These are phyloP conservation scores for Trichocomaceae sp. DNA, from an alignment of 2,329 filamentous ascomycete genomes.

Conservation along the genomic window DNA sequence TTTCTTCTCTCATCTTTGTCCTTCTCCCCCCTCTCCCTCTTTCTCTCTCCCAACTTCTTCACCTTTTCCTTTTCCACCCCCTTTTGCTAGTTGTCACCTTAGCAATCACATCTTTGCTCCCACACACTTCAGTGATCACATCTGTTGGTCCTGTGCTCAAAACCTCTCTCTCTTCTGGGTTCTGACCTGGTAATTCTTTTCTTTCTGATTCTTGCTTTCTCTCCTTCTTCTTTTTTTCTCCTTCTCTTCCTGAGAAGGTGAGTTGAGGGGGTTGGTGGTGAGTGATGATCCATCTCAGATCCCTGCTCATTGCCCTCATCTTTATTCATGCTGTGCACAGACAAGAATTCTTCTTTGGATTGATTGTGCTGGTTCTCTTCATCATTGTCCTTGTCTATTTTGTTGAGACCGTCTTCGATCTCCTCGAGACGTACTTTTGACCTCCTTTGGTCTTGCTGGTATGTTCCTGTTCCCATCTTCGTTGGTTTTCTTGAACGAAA, in stretches of 20 bases:
- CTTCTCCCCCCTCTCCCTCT: background rate
- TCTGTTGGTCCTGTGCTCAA: background rate
- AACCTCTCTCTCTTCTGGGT: background rate
- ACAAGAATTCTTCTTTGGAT: constrained; percentile 1
- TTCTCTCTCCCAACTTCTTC: background rate
- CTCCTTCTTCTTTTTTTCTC: background rate
- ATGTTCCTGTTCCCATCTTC: background rate
- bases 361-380: background rate
- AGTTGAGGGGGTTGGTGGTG: too few relatives aligned
- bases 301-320: background rate
- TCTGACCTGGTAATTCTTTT: background rate
- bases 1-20: background rate
- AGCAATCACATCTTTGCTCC: background rate
- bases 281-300: background rate
- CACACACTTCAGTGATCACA: background rate
- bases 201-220: background rate
- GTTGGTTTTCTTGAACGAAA: background rate
- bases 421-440: constrained; percentile 1
- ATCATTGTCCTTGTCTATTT: background rate
- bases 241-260: background rate
- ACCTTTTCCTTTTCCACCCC: background rate
- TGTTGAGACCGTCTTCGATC: background rate
- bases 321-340: background rate
- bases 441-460: background rate
- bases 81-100: background rate